phyloP scores from a whole-genome alignment of 2,329 filamentous ascomycete species.

The Verticillium albo-atrum region DNA sequence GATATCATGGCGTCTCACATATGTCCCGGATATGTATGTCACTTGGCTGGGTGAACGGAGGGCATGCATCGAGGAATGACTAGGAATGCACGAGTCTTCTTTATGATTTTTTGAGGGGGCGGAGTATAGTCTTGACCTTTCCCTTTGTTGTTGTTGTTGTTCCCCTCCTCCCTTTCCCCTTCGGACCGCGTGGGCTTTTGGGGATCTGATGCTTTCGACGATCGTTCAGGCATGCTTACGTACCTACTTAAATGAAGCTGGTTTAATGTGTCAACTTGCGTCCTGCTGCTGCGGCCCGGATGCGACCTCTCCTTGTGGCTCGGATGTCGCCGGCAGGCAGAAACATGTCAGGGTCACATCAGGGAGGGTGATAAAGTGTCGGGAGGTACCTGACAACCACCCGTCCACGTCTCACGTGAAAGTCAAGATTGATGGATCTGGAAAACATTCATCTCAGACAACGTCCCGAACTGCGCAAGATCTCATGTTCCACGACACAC shows the following conservation, averaged over 20 bases:
- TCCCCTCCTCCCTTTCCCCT: conserved; percentile 8
- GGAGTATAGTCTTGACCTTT: conserved; percentile 18
- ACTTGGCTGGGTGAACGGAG: conserved; percentile 12
- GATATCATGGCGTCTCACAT: conserved; percentile 24
- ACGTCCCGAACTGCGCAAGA: not conserved
- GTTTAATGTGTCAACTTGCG: conserved; percentile 4
- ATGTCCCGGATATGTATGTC: conserved; percentile 21
- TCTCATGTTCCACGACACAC: not conserved
- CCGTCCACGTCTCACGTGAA: not conserved
- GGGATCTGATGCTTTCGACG: conserved; percentile 13
- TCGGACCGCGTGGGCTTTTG: conserved; percentile 8
- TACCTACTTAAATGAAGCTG: conserved; percentile 15
- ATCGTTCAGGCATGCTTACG: conserved; percentile 15
- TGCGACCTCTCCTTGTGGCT: not conserved
- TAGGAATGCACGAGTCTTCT: conserved; percentile 15
- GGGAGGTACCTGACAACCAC: too few species aligned
- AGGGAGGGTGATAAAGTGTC: not conserved
- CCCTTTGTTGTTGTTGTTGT: conserved; percentile 7
- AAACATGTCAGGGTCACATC: not conserved
- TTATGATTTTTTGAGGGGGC: conserved; percentile 18
- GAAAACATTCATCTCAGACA: not conserved
- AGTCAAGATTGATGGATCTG: not conserved
- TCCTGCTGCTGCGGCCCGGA: not conserved
- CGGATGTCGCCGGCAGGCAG: not conserved
- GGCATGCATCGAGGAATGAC: conserved; percentile 13